Base-by-base conservation (phyloP, 768 basidiomycete genomes). In the Phylloporus arenicola region DNA sequence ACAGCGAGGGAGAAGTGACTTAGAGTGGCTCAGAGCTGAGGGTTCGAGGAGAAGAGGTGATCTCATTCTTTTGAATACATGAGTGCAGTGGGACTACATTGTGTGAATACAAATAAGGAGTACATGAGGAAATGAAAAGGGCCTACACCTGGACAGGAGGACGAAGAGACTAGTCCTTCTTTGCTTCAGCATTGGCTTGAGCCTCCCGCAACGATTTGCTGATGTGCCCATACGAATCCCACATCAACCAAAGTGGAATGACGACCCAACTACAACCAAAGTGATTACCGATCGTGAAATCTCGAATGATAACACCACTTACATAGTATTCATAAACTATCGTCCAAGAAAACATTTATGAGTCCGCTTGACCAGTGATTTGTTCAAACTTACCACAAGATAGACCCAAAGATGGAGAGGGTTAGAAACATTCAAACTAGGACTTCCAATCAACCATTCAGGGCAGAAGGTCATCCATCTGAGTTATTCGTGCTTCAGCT, bases 381-480 rank as follows among this genome's bases (percentile, higher is more conserved):
- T 52, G 50, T 52, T 14, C 16, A 19, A n/a, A 75, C 85, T 58
- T 62, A 91, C 88, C 52, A 83, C 62, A 37, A 91, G 82, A 68
- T 91, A 89, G 10, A 90, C 82, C 87, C 87, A 92, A 46, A 89
- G 74, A 61, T 82, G 78, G 33, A 90, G 68, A 24, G 73, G 69
- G 57, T 88, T 87, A 8, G 83, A 84, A 0, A 80, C 87, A 59
- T 86, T 75, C 47, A 92, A 68, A 63, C 76, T 86, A 1, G 82
- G 80, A 59, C 80, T 86, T 17, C 86, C 87, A 1, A 78, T 82
- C 43, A 92, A 70, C 88, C 88, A 91, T 68, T 91, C 89, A 1
- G 89, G 89, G 60, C 82, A 84, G 69, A 92, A 92, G 3, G 88
- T 92, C 89, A 92, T 90, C 83, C 83, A 90, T 27, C 83, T 84